These are phyloP conservation scores for Kitagawia praeruptora DNA, from an alignment of 129 eudicot genomes.

Conservation along the genomic window DNA sequence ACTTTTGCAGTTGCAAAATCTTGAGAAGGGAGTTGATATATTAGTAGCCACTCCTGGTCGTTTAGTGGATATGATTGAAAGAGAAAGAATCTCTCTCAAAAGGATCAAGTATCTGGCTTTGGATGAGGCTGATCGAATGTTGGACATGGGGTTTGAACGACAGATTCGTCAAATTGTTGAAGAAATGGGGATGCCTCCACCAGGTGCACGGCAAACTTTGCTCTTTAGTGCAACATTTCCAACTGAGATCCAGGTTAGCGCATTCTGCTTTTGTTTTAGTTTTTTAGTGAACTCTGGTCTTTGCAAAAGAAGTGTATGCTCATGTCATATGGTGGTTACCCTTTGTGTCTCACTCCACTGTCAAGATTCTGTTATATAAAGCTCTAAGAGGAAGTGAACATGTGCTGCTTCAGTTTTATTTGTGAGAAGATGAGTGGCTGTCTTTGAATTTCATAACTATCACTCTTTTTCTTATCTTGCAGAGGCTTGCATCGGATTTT, in stretches of 20 bases:
- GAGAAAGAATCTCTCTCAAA: conserved; percentile 50
- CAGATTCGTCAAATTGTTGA: conserved; percentile 68
- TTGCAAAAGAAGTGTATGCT: neutral
- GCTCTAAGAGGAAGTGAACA: neutral
- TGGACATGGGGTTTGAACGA: conserved; percentile 90
- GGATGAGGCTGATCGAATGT: conserved; percentile 90
- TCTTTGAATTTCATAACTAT: neutral
- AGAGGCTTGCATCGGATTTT: conserved; percentile 78
- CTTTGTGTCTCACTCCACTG: neutral
- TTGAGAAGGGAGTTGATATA: conserved; percentile 68
- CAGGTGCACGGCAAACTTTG: conserved; percentile 67
- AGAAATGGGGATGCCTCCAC: conserved; percentile 67
- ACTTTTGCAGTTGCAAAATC: conserved; percentile 32
- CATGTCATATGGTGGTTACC: neutral
- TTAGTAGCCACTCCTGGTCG: conserved; percentile 91
- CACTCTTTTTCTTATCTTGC: conserved; percentile 9
- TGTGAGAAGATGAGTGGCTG: neutral
- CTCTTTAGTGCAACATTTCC: conserved; percentile 91
- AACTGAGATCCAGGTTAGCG: conserved; percentile 59
- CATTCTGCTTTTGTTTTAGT: neutral
- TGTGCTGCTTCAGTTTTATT: neutral
- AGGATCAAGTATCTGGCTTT: conserved; percentile 56
- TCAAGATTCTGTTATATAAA: neutral
- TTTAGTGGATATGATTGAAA: conserved; percentile 67
- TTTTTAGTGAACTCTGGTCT: neutral